Percentiles rank a stretch among this genome's conserved stretches.
Evolutionary conservation across 805 yeast genomes (phyloP).

Genomic region (Ascoidea asiatica): DNA sequence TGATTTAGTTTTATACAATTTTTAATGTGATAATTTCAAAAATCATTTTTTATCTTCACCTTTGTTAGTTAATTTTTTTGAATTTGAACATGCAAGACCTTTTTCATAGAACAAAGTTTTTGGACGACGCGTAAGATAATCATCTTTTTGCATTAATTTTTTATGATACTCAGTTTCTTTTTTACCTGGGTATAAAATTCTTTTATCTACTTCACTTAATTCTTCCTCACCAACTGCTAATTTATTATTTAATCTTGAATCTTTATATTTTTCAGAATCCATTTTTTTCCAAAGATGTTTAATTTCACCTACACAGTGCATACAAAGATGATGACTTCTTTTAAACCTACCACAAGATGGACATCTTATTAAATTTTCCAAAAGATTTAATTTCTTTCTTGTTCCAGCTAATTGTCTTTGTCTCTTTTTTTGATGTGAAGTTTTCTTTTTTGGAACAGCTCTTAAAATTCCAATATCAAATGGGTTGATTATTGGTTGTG

Average conservation of each 20-base stretch:
- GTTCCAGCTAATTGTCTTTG: constrained; percentile 75
- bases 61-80: no score
- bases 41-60: no score
- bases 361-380: constrained; percentile 73
- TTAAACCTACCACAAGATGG: constrained; percentile 93
- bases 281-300: constrained; percentile 51
- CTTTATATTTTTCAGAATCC: constrained; percentile 16
- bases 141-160: background rate
- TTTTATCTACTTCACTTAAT: constrained; percentile 44
- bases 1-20: no score
- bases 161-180: constrained; percentile 20
- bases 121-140: background rate
- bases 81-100: no score
- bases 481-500: background rate
- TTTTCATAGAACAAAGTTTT: background rate
- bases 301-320: constrained; percentile 82
- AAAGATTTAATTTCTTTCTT: constrained; percentile 62
- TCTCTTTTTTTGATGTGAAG: constrained; percentile 76
- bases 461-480: constrained; percentile 57
- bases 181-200: constrained; percentile 65
- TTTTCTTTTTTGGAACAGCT: constrained; percentile 93
- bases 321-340: constrained; percentile 81
- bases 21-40: no score
- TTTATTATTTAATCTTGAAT: constrained; percentile 13
- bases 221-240: constrained; percentile 17